A percentile compares a stretch with the other conserved stretches of the same genome.
Conservation (phyloP, 148 eudicot species). For the Fagopyrum esculentum region DNA sequence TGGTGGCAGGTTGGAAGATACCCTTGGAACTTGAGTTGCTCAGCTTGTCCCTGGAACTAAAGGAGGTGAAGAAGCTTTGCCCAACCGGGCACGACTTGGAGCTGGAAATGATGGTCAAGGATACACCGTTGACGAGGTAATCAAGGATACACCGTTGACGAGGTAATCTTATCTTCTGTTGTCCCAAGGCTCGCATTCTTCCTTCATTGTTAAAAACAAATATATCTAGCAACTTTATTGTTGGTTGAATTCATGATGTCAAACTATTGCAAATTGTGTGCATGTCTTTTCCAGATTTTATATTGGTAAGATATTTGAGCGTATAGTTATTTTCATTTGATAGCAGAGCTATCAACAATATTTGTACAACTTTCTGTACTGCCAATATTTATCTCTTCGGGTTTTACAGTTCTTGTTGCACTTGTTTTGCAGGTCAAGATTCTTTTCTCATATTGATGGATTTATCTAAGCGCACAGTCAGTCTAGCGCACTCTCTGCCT, state of each 20-base stretch:
- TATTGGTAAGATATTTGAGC: background rate
- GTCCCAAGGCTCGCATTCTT: background rate
- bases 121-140: constrained; percentile 94
- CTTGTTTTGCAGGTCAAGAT: constrained; percentile 69
- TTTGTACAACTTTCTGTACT: background rate
- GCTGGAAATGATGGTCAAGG: constrained; percentile 99
- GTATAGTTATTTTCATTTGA: background rate
- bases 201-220: background rate
- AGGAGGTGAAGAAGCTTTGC: constrained; percentile 72
- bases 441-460: constrained; percentile 85
- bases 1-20: constrained; percentile 43
- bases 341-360: background rate
- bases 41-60: constrained; percentile 56
- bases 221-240: background rate
- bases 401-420: constrained; percentile 1
- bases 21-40: constrained; percentile 37
- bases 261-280: no score
- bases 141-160: constrained; percentile 67
- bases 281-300: no score
- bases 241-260: background rate
- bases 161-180: background rate
- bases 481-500: constrained; percentile 77
- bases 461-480: constrained; percentile 78
- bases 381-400: background rate
- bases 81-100: constrained; percentile 63